Evolutionary conservation across 441 rosid species (phyloP).

Genomic region (Populus tomentosa): DNA sequence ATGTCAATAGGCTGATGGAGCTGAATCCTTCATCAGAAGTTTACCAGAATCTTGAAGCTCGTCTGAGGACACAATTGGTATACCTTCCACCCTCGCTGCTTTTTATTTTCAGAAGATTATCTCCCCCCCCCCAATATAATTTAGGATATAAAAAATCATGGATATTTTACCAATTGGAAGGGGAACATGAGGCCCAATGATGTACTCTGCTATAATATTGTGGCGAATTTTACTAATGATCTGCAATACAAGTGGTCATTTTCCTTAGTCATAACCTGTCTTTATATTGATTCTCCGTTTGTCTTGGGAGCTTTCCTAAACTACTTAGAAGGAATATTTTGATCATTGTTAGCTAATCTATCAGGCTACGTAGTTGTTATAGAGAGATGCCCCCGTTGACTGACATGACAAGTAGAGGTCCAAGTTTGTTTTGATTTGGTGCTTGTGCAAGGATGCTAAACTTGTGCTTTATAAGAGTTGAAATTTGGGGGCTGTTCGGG

Average conservation of each 20-base stretch:
- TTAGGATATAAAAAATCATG: too few species aligned
- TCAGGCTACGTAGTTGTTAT: neutral
- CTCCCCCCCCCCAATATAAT: too few species aligned
- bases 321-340: neutral
- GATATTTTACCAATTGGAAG: too few species aligned
- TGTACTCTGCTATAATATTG: neutral
- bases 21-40: constrained; percentile 77
- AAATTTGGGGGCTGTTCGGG: neutral
- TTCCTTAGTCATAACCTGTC: neutral
- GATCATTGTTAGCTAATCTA: neutral
- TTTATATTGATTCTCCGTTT: too few species aligned
- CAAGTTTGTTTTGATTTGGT: neutral
- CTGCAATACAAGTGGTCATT: neutral
- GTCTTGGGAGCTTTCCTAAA: neutral
- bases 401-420: neutral
- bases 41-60: constrained; percentile 71
- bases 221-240: neutral
- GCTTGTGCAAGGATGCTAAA: neutral
- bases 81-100: neutral
- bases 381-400: neutral
- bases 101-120: too few species aligned
- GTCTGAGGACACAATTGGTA: constrained; percentile 91
- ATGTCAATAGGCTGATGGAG: constrained; percentile 80
- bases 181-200: neutral
- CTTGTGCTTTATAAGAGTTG: neutral